Evolutionary conservation across 176 grass and related monocot species (phyloP), one percentile per base, ranked within the genome.

Genomic region (Musa acuminata): DNA sequence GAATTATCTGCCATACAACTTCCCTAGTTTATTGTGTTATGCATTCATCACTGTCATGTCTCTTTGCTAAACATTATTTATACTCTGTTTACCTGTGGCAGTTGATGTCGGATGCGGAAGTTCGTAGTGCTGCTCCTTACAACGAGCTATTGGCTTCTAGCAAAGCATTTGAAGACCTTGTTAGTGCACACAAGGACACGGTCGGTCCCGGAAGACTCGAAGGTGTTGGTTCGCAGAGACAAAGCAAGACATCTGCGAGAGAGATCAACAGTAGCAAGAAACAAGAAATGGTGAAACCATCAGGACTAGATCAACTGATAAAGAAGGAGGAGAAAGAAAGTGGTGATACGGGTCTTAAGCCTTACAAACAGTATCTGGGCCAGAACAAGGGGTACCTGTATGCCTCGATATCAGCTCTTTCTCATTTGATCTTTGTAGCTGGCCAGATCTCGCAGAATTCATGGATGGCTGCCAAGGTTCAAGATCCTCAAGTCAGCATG

Each of bases 381-480:
- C 90, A 98, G 75, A 89, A 85, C 19, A 98, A 94, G 72, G 95
- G 95, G 53, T 91, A 87, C 62, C 22, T 98, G 7, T 94, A 91
- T 73, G 72, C 53, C 68, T 91, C 62, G 55, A 13, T 94, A 12
- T 27, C 35, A 59, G 69, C 64, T 68, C 76, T 94, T 27, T 82
- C 71, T 68, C 90, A 91, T 49, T 55, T 89, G 62, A 52, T 89
- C 73, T 93, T 98, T 77, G 2, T 86, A 76, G n/a, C 63, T 65
- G 95, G 84, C 11, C 90, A 98, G 87, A 86, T 98, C 85, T 98
- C 87, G 52, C 95, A 93, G 67, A 98, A 93, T 70, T 84, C 90
- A 67, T 98, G 95, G 95, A 89, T 98, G 88, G 90, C 95, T 67
- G 84, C 90, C 50, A 91, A 94, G 76, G 80, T 98, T 77, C 57